Evolutionary conservation across 345 rosid species (phyloP), one percentile per base, ranked within the genome.

Genomic region (Salix viminalis): DNA sequence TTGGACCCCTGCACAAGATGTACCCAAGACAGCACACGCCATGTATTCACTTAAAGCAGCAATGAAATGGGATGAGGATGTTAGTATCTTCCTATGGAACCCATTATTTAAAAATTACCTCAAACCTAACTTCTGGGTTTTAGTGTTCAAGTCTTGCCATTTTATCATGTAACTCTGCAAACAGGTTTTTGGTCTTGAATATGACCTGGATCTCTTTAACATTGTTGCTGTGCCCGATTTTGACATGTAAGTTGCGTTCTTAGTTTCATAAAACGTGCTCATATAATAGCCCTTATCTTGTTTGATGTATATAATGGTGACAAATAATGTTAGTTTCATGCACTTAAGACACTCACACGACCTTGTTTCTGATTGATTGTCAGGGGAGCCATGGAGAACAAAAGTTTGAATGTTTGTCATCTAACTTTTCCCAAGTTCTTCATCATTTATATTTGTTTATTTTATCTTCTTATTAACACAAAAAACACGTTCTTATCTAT

Each of bases 341-440:
- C 44, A 23, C 52, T 68, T 6, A 23, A 28, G 18, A 32, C 26
- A 64, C 46, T 42, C 41, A 42, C 64, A 56, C 18, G 36, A 18
- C 68, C 26, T 36, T 21, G 2, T 18, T 69, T 42, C 34, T 72
- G 13, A 37, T 73, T 46, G 15, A 72, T 86, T 85, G 67, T 70
- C 86, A 94, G 99, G 98, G 99, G 99, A 85, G 99, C 99, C 78
- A 96, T 91, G 99, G 99, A 96, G 81, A 96, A 94, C 87, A 96
- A 96, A 87, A 96, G 99, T 89, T 85, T 96, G 80, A 96, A 96
- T 85, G 99, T 94, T 87, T 73, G 85, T 48, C 65, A 74, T 66
- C 72, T 50, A 28, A 69, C 70, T 52, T 74, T 74, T 64, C 14
- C 68, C 37, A 7, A 30, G 4, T 50, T 64, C n/a, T 8, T 54